Percentiles rank a stretch among this genome's conserved stretches.
These are phyloP conservation scores for Phytopythium helicoides DNA, from an alignment of 352 stramenopile genomes.

Conservation along the genomic window DNA sequence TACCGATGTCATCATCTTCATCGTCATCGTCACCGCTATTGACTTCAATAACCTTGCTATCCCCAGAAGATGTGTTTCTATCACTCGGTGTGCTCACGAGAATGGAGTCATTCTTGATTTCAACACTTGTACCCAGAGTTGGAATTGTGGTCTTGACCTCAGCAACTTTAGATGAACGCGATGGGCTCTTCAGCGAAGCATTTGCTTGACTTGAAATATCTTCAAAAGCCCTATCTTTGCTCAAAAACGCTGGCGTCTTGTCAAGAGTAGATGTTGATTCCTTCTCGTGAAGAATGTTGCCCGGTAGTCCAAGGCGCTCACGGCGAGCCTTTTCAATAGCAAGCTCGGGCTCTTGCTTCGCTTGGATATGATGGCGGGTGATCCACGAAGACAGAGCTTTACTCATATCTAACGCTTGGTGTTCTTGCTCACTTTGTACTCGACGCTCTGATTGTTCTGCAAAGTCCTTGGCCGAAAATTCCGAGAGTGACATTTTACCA, in stretches of 20 bases:
- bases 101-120: no score
- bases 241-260: no score
- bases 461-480: constrained; percentile 38
- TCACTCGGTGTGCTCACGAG: no score
- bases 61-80: no score
- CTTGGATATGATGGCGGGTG: constrained; percentile 32
- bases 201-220: no score
- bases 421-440: constrained; percentile 13
- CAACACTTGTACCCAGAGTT: no score
- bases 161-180: no score
- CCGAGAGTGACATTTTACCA: constrained; percentile 21
- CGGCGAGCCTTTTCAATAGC: constrained; percentile 39
- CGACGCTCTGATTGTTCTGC: constrained; percentile 15
- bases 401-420: constrained; percentile 24
- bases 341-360: constrained; percentile 40
- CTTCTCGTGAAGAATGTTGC: neutral
- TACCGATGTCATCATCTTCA: constrained; percentile 29
- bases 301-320: constrained; percentile 17
- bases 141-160: no score
- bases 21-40: constrained; percentile 26
- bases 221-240: no score
- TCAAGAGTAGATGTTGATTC: no score
- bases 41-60: neutral
- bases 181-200: no score
- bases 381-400: constrained; percentile 28